A percentile compares a stretch with the other conserved stretches of the same genome.
Evolutionary conservation across 106 monocot genomes (phyloP).

Genomic region (Posidonia australis): DNA sequence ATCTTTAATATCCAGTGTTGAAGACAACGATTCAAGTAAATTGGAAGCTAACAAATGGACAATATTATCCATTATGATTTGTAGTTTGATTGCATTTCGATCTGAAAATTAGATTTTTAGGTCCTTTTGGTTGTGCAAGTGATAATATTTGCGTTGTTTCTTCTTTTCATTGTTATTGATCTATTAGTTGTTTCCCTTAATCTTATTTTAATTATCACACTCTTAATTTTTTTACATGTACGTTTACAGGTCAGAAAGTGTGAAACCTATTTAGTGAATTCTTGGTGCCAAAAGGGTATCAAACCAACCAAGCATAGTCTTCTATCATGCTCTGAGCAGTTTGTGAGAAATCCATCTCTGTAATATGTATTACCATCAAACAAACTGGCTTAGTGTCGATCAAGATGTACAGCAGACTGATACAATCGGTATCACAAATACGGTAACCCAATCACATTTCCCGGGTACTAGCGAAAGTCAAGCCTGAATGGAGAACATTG

Average conservation of each 20-base stretch:
- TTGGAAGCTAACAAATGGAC: too few relatives aligned
- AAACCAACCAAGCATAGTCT: not conserved
- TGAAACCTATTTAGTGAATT: slow-evolving; percentile 1
- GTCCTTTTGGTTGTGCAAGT: too few relatives aligned
- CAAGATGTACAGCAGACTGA: not conserved
- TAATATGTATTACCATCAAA: not conserved
- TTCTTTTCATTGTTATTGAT: not conserved
- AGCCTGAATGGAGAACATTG: too few relatives aligned
- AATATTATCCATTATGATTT: too few relatives aligned
- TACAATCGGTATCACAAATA: not conserved
- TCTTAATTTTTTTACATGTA: not conserved
- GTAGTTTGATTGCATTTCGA: too few relatives aligned
- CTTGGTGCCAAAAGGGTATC: slow-evolving; percentile 5
- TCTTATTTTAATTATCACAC: not conserved
- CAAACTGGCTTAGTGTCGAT: too few relatives aligned
- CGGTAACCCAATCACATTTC: not conserved
- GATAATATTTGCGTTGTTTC: too few relatives aligned
- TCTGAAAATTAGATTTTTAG: too few relatives aligned
- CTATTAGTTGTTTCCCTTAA: not conserved
- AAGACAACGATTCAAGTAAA: too few relatives aligned
- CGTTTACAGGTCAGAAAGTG: slow-evolving; percentile 6
- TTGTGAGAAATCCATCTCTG: not conserved
- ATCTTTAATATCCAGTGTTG: too few relatives aligned
- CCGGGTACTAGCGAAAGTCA: too few relatives aligned
- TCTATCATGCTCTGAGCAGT: not conserved